These are phyloP conservation scores for Orbilia quercus DNA, from an alignment of 2,329 filamentous ascomycete genomes.

Conservation along the genomic window DNA sequence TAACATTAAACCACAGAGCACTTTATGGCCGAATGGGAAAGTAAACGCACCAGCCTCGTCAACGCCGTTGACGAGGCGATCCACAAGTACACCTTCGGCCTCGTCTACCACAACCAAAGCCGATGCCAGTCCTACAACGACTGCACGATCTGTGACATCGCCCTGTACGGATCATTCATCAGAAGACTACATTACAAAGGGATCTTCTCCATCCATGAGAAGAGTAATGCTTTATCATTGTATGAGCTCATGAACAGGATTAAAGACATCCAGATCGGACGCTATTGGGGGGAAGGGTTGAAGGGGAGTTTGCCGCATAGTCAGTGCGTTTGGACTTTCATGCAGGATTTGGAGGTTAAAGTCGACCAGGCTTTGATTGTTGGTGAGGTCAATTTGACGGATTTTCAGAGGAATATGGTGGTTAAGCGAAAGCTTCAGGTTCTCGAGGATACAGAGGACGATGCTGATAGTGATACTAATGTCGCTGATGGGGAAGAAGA, in stretches of 20 bases:
- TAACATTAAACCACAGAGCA: conserved; percentile 8
- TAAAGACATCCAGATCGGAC: conserved; percentile 34
- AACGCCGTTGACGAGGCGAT: conserved; percentile 21
- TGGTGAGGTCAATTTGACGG: conserved; percentile 24
- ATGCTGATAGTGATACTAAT: background rate
- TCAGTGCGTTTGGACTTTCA: conserved; percentile 10
- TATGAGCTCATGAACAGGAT: conserved; percentile 33
- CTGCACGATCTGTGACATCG: conserved; percentile 49
- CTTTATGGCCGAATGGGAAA: conserved; percentile 55
- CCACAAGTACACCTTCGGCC: conserved; percentile 43
- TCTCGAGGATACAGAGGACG: conserved; percentile 19
- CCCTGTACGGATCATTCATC: conserved; percentile 50
- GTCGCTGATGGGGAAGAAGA: background rate
- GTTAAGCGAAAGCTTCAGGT: conserved; percentile 42
- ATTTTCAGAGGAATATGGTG: conserved; percentile 20
- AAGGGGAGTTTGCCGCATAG: conserved; percentile 12
- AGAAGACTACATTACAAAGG: conserved; percentile 39
- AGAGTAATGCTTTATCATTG: conserved; percentile 40
- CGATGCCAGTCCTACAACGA: conserved; percentile 4
- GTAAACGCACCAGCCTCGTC: conserved; percentile 28
- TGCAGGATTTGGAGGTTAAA: background rate
- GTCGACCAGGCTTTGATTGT: conserved; percentile 14
- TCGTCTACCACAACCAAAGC: conserved; percentile 32
- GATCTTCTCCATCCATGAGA: conserved; percentile 38
- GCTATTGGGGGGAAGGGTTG: conserved; percentile 22